Conservation (phyloP, 345 rosid species). For the Trapa bicornis region DNA sequence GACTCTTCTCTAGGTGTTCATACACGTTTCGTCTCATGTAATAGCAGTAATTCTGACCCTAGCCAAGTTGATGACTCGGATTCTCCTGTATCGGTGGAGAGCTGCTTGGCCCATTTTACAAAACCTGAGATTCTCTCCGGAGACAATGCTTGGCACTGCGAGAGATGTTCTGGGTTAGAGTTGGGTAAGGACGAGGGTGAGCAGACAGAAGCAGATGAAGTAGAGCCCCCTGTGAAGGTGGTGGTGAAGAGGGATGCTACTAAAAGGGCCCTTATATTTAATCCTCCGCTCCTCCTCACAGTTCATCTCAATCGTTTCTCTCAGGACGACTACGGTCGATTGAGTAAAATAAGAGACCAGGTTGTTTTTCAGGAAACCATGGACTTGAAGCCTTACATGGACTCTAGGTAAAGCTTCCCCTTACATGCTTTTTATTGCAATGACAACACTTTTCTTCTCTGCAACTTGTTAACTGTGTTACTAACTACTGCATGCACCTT, state of each 20-base stretch:
- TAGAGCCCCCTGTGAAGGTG: slow-evolving; percentile 16
- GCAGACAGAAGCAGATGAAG: slow-evolving; percentile 18
- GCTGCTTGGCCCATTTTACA: slow-evolving; percentile 74
- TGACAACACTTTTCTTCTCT: not conserved
- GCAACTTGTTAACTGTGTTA: not conserved
- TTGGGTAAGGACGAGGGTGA: slow-evolving; percentile 28
- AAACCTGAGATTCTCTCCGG: slow-evolving; percentile 71
- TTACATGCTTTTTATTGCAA: not conserved
- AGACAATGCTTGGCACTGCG: slow-evolving; percentile 97
- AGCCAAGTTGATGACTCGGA: slow-evolving; percentile 81
- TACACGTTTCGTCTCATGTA: slow-evolving; percentile 36
- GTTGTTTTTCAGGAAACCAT: slow-evolving; percentile 59
- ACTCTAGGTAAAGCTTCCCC: slow-evolving; percentile 46
- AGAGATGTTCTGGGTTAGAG: slow-evolving; percentile 54
- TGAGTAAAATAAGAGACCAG: slow-evolving; percentile 85
- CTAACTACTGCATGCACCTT: too few relatives aligned
- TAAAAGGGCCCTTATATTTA: slow-evolving; percentile 63
- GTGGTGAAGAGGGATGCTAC: slow-evolving; percentile 80
- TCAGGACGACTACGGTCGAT: slow-evolving; percentile 88
- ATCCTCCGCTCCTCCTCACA: slow-evolving; percentile 70
- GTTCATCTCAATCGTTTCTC: slow-evolving; percentile 89
- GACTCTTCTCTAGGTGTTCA: slow-evolving; percentile 39
- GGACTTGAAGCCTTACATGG: slow-evolving; percentile 67
- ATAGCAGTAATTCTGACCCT: slow-evolving; percentile 79
- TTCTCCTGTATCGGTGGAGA: slow-evolving; percentile 83